A percentile compares a stretch with the other conserved stretches of the same genome.
Conservation (phyloP, 345 rosid species). For the Eucalyptus cloeziana region DNA sequence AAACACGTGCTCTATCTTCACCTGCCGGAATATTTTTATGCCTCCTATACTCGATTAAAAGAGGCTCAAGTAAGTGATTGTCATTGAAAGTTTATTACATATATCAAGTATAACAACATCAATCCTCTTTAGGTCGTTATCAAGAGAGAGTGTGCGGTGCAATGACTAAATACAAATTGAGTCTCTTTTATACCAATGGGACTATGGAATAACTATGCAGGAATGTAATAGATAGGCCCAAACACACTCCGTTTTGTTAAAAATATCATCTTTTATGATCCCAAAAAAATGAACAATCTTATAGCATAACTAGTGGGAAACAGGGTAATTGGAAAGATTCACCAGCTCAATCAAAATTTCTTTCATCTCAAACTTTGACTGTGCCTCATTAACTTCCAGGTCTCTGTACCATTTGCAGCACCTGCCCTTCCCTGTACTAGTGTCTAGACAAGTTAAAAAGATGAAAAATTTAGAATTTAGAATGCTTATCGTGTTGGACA, state of each 20-base stretch:
- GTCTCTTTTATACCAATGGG: background rate
- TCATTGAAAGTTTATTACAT: background rate
- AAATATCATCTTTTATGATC: background rate
- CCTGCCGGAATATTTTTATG: background rate
- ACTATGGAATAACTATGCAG: background rate
- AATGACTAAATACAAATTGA: background rate
- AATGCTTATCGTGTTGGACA: background rate
- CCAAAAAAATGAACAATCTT: background rate
- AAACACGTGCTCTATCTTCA: background rate
- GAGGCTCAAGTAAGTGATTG: background rate
- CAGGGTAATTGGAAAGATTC: background rate
- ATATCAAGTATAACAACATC: background rate
- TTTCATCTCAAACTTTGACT: background rate
- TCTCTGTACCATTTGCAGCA: background rate
- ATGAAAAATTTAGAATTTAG: background rate
- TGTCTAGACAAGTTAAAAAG: background rate
- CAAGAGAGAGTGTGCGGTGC: background rate
- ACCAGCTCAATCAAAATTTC: background rate
- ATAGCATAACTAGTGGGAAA: background rate
- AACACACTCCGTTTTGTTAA: background rate
- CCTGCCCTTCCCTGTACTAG: background rate
- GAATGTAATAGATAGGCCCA: background rate
- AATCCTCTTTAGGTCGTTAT: background rate
- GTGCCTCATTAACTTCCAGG: background rate
- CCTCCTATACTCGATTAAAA: background rate